phyloP scores from a whole-genome alignment of 2,329 filamentous ascomycete species.

The Penicillium polonicum region DNA sequence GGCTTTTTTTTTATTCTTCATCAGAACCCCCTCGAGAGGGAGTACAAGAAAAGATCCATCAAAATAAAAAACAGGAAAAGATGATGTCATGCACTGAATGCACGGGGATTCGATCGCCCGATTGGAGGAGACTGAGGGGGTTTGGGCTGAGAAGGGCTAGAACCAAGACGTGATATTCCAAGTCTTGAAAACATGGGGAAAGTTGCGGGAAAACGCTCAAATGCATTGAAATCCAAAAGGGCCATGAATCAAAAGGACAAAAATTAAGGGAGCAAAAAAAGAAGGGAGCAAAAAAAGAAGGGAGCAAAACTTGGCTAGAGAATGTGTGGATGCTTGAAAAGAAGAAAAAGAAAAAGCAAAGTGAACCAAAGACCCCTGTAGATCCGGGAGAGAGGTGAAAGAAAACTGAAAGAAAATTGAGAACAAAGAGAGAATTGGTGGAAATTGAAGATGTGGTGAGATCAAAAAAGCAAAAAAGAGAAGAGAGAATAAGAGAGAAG shows the following conservation, averaged over 20 bases:
- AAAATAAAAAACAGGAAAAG: constrained; percentile 13
- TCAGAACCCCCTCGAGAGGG: background rate
- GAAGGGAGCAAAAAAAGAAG: background rate
- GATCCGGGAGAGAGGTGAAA: constrained; percentile 17
- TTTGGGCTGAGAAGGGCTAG: constrained; percentile 14
- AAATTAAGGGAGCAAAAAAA: background rate
- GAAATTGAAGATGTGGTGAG: background rate
- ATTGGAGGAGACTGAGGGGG: constrained; percentile 1
- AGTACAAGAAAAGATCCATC: constrained; percentile 3
- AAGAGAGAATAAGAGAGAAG: constrained; percentile 11
- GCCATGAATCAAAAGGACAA: constrained; percentile 12
- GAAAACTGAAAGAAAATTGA: constrained; percentile 9
- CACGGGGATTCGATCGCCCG: constrained; percentile 2
- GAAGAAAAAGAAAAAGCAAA: constrained; percentile 1
- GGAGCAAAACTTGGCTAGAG: constrained; percentile 5
- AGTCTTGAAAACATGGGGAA: constrained; percentile 8
- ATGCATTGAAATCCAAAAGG: constrained; percentile 24
- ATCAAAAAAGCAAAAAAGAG: constrained; percentile 8
- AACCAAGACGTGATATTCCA: constrained; percentile 18
- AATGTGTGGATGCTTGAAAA: constrained; percentile 8
- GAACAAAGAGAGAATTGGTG: constrained; percentile 5
- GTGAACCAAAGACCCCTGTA: constrained; percentile 5
- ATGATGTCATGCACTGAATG: constrained; percentile 20
- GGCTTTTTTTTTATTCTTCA: background rate
- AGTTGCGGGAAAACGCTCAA: constrained; percentile 25